Base-by-base conservation (phyloP, 2,329 filamentous ascomycete genomes). In the Claviceps sp. region DNA sequence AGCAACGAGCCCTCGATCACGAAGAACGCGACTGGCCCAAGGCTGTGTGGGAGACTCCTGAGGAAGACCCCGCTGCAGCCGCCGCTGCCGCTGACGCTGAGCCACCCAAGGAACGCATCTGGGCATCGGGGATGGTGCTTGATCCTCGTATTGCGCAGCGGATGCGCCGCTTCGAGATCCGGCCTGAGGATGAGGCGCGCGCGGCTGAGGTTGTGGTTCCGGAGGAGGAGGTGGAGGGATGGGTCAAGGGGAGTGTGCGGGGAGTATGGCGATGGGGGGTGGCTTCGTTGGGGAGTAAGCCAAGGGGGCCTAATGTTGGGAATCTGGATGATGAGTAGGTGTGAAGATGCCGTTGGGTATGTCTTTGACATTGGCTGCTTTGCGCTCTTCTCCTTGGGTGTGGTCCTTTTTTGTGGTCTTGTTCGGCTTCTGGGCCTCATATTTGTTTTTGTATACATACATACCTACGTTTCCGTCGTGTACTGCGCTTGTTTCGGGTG, bases 1-100 rank as follows among this genome's bases (percentile, higher is more conserved):
- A 70, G 59, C 62, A 85, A 62, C 71, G 68, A 4, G 70, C 81
- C 13, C 77, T 95, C 26, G 72, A 73, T 40, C 70, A 81, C 38
- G 89, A 93, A 70, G 89, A 95, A 69, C 69, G 69, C 45, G 81
- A 91, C 64, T 95, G 89, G 89, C 82, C 85, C 66, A 95, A 94
- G 70, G 82, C 77, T n/a, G 78, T 83, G 5, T 82, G 79, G 68
- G 81, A 83, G 65, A 69, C 62, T 34, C 9, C 30, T 4, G 13
- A 42, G 62, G 77, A 63, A 63, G 70, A 61, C 16, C 5, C 42
- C n/a, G 20, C 9, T 2, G 68, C 76, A 62, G 41, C 22, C 6
- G 24, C 24, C n/a, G 55, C 62, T 8, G 56, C 54, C 5, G 52
- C 52, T 2, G 72, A 72, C 5, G 52, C 52, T 2, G 72, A 72